These are phyloP conservation scores for Abrus precatorius DNA, from an alignment of 306 rosid species.

Conservation along the genomic window DNA sequence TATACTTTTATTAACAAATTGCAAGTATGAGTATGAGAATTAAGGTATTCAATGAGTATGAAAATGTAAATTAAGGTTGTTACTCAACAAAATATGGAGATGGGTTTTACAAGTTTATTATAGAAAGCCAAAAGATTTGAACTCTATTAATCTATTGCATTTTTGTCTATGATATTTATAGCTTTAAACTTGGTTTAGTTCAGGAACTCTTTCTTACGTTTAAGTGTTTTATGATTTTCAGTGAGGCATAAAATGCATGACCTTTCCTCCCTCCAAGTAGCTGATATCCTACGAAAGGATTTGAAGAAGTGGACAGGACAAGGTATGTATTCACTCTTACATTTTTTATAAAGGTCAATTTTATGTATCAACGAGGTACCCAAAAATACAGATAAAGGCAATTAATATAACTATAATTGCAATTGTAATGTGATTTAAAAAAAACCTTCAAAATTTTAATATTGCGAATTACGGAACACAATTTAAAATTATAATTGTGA, in stretches of 20 bases:
- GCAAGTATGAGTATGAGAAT: too few species aligned
- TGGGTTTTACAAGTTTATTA: not conserved
- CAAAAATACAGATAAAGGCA: too few species aligned
- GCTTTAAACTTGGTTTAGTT: not conserved
- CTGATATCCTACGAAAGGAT: constrained; percentile 75
- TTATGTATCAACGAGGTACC: not conserved
- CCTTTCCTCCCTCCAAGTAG: constrained; percentile 62
- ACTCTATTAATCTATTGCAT: constrained; percentile 1
- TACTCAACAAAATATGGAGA: too few species aligned
- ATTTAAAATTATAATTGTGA: too few species aligned
- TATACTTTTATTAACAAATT: too few species aligned
- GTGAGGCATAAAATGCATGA: constrained; percentile 84
- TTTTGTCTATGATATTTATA: not conserved
- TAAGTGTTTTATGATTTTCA: constrained; percentile 42
- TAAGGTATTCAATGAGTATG: too few species aligned
- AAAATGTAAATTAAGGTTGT: too few species aligned
- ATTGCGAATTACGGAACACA: too few species aligned
- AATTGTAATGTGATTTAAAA: too few species aligned
- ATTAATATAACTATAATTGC: too few species aligned
- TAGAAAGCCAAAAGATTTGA: not conserved
- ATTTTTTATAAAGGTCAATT: not conserved
- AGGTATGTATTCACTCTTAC: constrained; percentile 62
- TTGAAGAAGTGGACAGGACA: constrained; percentile 83
- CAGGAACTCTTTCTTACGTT: not conserved
- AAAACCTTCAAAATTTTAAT: too few species aligned